phyloP scores from a whole-genome alignment of 2,329 filamentous ascomycete genomes.

The Colletotrichum eleusines region DNA sequence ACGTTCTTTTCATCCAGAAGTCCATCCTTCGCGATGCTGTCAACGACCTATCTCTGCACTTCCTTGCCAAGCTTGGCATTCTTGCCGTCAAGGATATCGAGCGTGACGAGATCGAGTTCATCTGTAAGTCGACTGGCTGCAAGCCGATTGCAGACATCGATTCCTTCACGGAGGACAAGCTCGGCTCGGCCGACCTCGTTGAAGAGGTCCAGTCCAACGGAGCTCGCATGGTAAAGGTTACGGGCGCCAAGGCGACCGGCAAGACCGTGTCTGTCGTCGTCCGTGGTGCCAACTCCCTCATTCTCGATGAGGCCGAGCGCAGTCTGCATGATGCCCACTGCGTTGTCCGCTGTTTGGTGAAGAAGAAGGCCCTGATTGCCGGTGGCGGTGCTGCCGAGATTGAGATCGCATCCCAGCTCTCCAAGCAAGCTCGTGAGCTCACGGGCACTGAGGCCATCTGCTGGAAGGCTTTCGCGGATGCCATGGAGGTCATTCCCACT shows the following conservation, averaged over 20 bases:
- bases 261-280: constrained; percentile 96
- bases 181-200: constrained; percentile 91
- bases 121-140: constrained; percentile 99
- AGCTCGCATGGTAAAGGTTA: constrained; percentile 93
- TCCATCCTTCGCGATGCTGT: constrained; percentile 97
- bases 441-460: constrained; percentile 96
- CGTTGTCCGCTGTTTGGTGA: constrained; percentile 95
- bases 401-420: constrained; percentile 89
- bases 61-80: constrained; percentile 96
- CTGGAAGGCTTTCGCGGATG: constrained; percentile 99
- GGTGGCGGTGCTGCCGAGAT: constrained; percentile 97
- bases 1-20: constrained; percentile 97
- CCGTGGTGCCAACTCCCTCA: constrained; percentile 92
- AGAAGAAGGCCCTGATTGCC: constrained; percentile 99
- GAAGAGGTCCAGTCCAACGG: constrained; percentile 92
- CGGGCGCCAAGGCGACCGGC: constrained; percentile 84
- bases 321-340: constrained; percentile 97
- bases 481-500: constrained; percentile 96
- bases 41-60: constrained; percentile 97
- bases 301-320: constrained; percentile 96
- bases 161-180: constrained; percentile 98
- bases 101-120: constrained; percentile 98
- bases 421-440: constrained; percentile 83
- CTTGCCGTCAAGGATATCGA: constrained; percentile 97
- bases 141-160: constrained; percentile 99